phyloP scores from a whole-genome alignment of 2,329 filamentous ascomycete species.

The Botryotinia narcissicola region DNA sequence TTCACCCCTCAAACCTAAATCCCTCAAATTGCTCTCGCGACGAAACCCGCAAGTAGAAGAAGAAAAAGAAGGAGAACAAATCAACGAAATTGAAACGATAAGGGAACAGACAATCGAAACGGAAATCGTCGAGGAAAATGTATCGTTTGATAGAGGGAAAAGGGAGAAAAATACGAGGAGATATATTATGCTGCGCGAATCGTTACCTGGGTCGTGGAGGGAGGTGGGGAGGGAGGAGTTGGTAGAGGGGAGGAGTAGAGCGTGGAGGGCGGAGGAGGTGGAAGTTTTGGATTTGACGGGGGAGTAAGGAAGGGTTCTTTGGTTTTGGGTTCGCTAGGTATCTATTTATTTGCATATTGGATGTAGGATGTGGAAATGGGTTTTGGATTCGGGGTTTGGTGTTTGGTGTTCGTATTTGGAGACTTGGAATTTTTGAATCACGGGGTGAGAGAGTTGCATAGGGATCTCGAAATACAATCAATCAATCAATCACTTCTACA shows the following conservation, averaged over 20 bases:
- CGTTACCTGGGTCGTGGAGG: slow-evolving; percentile 17
- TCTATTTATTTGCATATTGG: neutral
- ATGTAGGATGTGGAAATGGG: neutral
- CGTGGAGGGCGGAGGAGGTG: slow-evolving; percentile 19
- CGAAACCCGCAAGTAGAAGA: neutral
- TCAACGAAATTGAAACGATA: neutral
- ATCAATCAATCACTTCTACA: neutral
- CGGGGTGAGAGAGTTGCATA: neutral
- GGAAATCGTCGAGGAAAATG: neutral
- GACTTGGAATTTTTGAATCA: neutral
- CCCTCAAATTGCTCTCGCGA: neutral
- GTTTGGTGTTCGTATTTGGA: neutral
- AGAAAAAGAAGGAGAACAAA: neutral
- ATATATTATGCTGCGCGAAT: slow-evolving; percentile 18
- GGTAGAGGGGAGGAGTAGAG: slow-evolving; percentile 19
- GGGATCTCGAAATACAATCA: neutral
- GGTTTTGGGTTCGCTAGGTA: neutral
- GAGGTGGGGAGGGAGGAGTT: slow-evolving; percentile 12
- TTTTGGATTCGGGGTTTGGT: neutral
- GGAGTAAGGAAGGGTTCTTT: neutral
- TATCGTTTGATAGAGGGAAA: neutral
- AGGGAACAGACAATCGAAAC: slow-evolving; percentile 1
- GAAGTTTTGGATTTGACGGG: slow-evolving; percentile 21
- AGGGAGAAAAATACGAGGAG: neutral
- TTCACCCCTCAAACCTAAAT: neutral